phyloP scores from a whole-genome alignment of 139 green algal genomes.

The Micractinium sp. region DNA sequence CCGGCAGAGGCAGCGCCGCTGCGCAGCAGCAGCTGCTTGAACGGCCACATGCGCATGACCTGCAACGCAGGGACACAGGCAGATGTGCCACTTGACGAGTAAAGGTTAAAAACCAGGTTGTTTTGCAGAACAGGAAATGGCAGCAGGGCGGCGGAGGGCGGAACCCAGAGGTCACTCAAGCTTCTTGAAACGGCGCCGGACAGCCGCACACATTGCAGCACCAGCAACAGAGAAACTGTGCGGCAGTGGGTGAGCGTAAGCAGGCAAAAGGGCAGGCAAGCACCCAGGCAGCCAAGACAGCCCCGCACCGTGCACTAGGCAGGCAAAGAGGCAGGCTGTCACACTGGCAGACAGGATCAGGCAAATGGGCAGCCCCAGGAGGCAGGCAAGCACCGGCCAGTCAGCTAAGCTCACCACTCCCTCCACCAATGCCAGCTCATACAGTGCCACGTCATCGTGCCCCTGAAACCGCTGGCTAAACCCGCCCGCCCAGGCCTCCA shows the following conservation, averaged over 20 bases:
- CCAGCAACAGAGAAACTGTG: neutral
- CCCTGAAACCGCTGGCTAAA: slow-evolving; percentile 39
- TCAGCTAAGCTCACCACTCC: slow-evolving; percentile 38
- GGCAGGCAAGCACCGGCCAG: neutral
- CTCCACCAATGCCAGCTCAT: slow-evolving; percentile 58
- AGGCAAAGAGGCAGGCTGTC: no score
- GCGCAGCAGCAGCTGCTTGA: slow-evolving; percentile 50
- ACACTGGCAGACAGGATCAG: neutral
- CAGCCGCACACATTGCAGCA: neutral
- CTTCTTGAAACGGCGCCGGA: neutral
- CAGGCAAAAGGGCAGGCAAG: no score
- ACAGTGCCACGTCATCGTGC: neutral
- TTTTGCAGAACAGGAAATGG: neutral
- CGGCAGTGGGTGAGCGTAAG: no score
- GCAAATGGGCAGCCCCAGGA: no score
- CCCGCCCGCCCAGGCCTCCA: slow-evolving; percentile 41
- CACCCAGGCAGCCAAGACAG: no score
- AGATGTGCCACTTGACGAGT: neutral
- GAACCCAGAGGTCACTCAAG: neutral
- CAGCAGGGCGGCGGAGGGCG: neutral
- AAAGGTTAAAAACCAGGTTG: neutral
- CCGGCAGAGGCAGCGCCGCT: neutral
- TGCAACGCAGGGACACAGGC: neutral
- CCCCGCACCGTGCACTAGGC: no score
- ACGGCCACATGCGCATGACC: slow-evolving; percentile 61